Evolutionary conservation across 2,329 filamentous ascomycete genomes (phyloP).

Genomic region (Nemania abortiva): DNA sequence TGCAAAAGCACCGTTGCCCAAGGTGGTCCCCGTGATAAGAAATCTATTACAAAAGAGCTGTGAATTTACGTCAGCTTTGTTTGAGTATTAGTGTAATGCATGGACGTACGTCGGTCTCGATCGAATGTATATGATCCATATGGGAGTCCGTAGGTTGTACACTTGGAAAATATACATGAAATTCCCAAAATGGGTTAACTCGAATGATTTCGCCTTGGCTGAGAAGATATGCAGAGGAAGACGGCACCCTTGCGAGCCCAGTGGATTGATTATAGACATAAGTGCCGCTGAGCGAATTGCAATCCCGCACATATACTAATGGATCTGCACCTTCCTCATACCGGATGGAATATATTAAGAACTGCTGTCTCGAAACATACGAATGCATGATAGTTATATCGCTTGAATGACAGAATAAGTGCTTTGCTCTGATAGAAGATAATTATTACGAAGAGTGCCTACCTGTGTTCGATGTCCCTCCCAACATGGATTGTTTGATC

Average conservation of each 20-base stretch:
- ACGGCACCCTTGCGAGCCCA: slow-evolving; percentile 52
- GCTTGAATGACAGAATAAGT: slow-evolving; percentile 44
- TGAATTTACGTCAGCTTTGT: slow-evolving; percentile 36
- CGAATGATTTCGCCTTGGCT: slow-evolving; percentile 63
- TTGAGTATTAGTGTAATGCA: not conserved
- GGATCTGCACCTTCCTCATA: slow-evolving; percentile 58
- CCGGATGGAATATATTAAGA: slow-evolving; percentile 66
- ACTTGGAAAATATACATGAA: slow-evolving; percentile 52
- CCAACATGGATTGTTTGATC: slow-evolving; percentile 38
- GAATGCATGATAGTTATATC: slow-evolving; percentile 56
- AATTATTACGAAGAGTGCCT: slow-evolving; percentile 5
- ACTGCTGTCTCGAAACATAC: slow-evolving; percentile 64
- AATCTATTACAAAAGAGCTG: slow-evolving; percentile 63
- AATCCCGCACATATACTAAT: slow-evolving; percentile 68
- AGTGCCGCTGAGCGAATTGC: slow-evolving; percentile 66
- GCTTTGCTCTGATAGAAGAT: not conserved
- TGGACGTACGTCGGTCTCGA: slow-evolving; percentile 52
- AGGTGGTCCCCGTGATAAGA: slow-evolving; percentile 59
- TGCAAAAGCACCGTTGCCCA: slow-evolving; percentile 67
- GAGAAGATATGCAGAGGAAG: slow-evolving; percentile 61
- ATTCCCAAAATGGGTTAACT: slow-evolving; percentile 54
- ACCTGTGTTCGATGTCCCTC: slow-evolving; percentile 40
- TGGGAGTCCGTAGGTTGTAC: slow-evolving; percentile 16
- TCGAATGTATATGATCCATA: slow-evolving; percentile 49
- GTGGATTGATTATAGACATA: slow-evolving; percentile 62